A percentile compares a stretch with the other conserved stretches of the same genome.
These are phyloP conservation scores for Tylopilus subfusipes DNA, from an alignment of 768 basidiomycete genomes.

Conservation along the genomic window DNA sequence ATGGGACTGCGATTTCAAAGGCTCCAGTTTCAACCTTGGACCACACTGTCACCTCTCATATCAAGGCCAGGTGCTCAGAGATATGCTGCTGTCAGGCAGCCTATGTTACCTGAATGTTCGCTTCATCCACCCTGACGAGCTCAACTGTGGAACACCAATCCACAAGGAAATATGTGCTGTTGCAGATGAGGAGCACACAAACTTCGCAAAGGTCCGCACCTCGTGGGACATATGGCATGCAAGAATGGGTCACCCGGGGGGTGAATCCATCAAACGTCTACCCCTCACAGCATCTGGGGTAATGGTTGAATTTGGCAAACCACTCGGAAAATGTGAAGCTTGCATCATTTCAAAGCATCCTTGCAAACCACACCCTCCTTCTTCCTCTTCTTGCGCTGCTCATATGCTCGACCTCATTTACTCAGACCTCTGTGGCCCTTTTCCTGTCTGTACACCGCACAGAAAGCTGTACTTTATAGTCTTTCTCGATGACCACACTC, in stretches of 20 bases:
- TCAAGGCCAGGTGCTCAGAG: not conserved
- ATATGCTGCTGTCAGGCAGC: accelerated
- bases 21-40: accelerated
- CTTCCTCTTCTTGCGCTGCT: not conserved
- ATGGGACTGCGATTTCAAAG: not conserved
- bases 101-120: not conserved
- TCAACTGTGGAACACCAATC: too few relatives aligned
- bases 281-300: not conserved
- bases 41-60: not conserved
- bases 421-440: slow-evolving; percentile 29
- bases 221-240: not conserved
- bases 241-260: not conserved
- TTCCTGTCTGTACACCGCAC: slow-evolving; percentile 11
- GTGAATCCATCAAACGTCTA: not conserved
- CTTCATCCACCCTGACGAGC: not conserved
- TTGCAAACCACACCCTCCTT: not conserved
- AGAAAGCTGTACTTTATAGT: slow-evolving; percentile 13
- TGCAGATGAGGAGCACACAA: too few relatives aligned
- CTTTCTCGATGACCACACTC: slow-evolving; percentile 15
- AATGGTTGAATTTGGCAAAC: accelerated
- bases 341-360: not conserved
- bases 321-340: not conserved
- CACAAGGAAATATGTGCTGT: not conserved
- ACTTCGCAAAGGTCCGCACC: accelerated
- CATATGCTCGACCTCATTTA: slow-evolving; percentile 24